Percentiles rank a stretch among this genome's conserved stretches.
Conservation (phyloP, 495 filamentous ascomycete species). For the Daldinia childiae region DNA sequence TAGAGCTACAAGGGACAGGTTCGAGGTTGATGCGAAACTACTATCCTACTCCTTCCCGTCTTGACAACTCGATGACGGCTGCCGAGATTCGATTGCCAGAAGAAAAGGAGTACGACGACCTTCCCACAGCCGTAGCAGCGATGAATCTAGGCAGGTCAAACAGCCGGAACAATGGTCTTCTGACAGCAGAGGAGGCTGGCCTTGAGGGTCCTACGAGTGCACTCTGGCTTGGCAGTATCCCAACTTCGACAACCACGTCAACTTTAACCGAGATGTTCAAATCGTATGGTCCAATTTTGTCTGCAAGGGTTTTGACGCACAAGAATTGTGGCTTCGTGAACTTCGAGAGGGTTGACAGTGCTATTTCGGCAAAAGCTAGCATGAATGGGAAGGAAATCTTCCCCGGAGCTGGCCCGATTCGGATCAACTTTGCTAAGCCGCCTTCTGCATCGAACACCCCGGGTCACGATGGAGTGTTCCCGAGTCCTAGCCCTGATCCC, state of each 20-base stretch:
- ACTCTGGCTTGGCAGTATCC: constrained; percentile 96
- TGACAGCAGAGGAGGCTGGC: constrained; percentile 74
- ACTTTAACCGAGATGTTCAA: constrained; percentile 94
- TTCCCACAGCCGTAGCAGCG: constrained; percentile 76
- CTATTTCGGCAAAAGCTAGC: constrained; percentile 82
- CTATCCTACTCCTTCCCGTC: constrained; percentile 79
- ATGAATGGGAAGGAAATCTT: constrained; percentile 98
- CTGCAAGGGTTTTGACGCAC: constrained; percentile 92
- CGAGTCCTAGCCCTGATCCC: constrained; percentile 95
- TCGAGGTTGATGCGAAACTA: constrained; percentile 79
- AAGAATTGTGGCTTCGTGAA: constrained; percentile 99
- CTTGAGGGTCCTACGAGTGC: constrained; percentile 92
- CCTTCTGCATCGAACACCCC: constrained; percentile 88
- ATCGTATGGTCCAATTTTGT: constrained; percentile 87
- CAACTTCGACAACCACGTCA: constrained; percentile 94
- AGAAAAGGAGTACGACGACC: constrained; percentile 74
- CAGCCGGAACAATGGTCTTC: constrained; percentile 64
- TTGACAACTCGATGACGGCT: constrained; percentile 84
- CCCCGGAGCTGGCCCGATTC: constrained; percentile 91
- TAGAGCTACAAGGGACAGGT: constrained; percentile 76
- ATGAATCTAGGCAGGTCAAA: constrained; percentile 75
- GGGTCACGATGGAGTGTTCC: constrained; percentile 80
- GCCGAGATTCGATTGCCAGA: constrained; percentile 79
- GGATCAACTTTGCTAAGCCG: constrained; percentile 97
- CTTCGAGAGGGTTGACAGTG: constrained; percentile 89